Evolutionary conservation across 352 stramenopile genomes (phyloP).

Genomic region (Poterioochromonas sp.): DNA sequence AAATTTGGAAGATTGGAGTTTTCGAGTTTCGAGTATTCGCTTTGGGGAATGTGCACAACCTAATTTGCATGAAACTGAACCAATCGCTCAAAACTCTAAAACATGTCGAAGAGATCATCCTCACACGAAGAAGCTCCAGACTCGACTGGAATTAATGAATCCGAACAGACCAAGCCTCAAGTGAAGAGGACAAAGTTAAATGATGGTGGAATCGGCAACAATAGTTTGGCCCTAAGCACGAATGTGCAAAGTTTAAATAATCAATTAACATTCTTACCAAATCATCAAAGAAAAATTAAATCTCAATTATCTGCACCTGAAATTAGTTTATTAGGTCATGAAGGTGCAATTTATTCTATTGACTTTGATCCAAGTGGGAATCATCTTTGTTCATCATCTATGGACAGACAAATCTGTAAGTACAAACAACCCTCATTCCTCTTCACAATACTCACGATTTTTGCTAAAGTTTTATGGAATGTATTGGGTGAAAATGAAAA

Average conservation of each 20-base stretch:
- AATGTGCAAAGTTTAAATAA: not conserved
- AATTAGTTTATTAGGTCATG: constrained; percentile 62
- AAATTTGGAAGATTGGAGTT: too few relatives aligned
- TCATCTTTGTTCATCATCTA: constrained; percentile 47
- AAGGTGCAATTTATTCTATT: constrained; percentile 52
- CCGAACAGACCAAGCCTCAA: too few relatives aligned
- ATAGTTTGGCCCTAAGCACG: not conserved
- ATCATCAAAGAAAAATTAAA: constrained; percentile 38
- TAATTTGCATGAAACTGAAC: too few relatives aligned
- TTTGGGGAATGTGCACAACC: too few relatives aligned
- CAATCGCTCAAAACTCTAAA: too few relatives aligned
- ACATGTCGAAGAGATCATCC: too few relatives aligned
- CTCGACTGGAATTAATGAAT: not conserved
- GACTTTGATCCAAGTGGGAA: constrained; percentile 49
- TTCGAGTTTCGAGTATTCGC: too few relatives aligned
- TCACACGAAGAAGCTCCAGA: not conserved
- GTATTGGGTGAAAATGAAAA: constrained; percentile 77
- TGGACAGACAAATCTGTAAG: constrained; percentile 51
- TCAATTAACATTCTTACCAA: not conserved
- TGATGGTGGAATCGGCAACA: not conserved
- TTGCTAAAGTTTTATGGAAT: constrained; percentile 66
- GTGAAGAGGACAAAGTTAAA: not conserved
- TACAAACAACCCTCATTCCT: not conserved
- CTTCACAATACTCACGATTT: not conserved
- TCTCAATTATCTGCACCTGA: constrained; percentile 46